Evolutionary conservation across 495 filamentous ascomycete species (phyloP).

Genomic region (Tuber calosporum): DNA sequence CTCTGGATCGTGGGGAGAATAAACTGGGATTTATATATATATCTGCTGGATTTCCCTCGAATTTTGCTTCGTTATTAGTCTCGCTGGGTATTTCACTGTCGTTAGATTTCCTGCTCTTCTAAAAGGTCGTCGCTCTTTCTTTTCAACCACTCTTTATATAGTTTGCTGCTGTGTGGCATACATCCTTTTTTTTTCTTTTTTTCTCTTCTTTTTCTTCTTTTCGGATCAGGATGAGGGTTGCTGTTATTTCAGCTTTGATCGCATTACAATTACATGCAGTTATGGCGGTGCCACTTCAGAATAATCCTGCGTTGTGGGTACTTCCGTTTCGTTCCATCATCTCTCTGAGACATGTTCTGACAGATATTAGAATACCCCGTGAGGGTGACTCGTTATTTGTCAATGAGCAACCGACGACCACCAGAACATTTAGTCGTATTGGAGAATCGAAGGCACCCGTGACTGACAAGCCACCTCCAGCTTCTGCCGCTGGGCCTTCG

Average conservation of each 20-base stretch:
- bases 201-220: constrained; percentile 8
- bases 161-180: constrained; percentile 4
- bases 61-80: neutral
- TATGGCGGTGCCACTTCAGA: neutral
- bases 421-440: neutral
- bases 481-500: neutral
- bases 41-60: constrained; percentile 9
- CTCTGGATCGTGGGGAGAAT: neutral
- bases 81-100: neutral
- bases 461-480: neutral
- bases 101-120: neutral
- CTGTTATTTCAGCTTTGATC: neutral
- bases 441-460: neutral
- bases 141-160: constrained; percentile 2
- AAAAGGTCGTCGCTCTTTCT: neutral
- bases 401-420: neutral
- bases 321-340: neutral
- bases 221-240: constrained; percentile 3
- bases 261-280: neutral
- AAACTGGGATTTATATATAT: constrained; percentile 16
- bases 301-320: neutral
- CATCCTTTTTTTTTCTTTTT: constrained; percentile 1
- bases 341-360: neutral
- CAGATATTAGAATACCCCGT: neutral
- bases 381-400: neutral